Evolutionary conservation across 2,329 filamentous ascomycete species (phyloP), one percentile per base, ranked within the genome.

Genomic region (Coniochaeta pulveracea): DNA sequence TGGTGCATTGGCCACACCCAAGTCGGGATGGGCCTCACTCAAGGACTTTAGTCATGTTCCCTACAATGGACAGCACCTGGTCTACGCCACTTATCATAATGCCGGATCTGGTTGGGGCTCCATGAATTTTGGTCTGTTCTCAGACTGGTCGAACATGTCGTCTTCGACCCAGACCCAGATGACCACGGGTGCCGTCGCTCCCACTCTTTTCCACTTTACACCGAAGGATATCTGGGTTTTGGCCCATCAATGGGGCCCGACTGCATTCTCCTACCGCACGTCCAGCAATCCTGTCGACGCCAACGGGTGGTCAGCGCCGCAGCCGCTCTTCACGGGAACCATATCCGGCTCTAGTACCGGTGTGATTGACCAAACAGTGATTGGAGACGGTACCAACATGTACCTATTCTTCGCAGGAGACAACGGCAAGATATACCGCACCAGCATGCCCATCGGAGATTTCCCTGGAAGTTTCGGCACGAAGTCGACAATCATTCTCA

Each of bases 341-440:
- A 70, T 79, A 43, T 48, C 58, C 0, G 60, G 46, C 35, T 66
- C 66, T 7, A 47, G 51, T 50, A 75, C 66, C 0, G 72, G 71
- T 1, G 47, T 58, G 9, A 79, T 81, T 39, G 75, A 80, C 50
- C 73, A 77, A 53, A 71, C 72, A 0, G 41, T 80, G 36, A 80
- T 80, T 40, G 72, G 69, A 25, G 76, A 80, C 49, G 53, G 52
- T 47, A 52, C 48, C 6, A 66, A 69, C 53, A 78, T 79, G 71
- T 79, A 79, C 43, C 57, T 81, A 4, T 81, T 80, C 65, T 80
- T 80, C 43, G 62, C 64, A 0, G 76, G 73, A 6, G 76, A 81
- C 53, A 77, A 80, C 40, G 76, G 76, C 49, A 67, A 65, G 28
- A 75, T 81, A 47, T 80, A 80, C 55, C 64, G 76, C 1, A 49